Conservation (phyloP, 345 rosid genomes). For the Populus simonii region DNA sequence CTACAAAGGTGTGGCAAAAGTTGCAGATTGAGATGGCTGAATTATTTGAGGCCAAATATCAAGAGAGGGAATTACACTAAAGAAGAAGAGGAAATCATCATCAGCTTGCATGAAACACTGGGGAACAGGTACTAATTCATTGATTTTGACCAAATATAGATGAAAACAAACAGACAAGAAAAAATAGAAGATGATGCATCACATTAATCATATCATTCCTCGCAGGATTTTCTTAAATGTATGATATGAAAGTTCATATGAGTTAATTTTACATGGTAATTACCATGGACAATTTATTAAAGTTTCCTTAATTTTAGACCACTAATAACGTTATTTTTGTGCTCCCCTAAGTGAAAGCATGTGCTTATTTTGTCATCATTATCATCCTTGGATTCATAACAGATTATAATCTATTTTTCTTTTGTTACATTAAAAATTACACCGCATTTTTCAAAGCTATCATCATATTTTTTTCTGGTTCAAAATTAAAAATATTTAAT, state of each 20-base stretch:
- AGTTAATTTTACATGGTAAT: neutral
- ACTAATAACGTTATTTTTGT: neutral
- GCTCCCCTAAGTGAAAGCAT: neutral
- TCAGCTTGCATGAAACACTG: constrained; percentile 32
- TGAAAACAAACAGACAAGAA: too few relatives aligned
- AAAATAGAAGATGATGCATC: neutral
- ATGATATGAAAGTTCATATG: neutral
- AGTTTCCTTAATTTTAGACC: neutral
- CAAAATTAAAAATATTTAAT: too few relatives aligned
- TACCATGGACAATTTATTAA: neutral
- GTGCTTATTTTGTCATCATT: neutral
- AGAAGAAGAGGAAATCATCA: constrained; percentile 51
- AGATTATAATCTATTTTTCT: neutral
- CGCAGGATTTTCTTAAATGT: neutral
- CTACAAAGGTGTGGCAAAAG: constrained; percentile 63
- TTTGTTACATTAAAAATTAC: neutral
- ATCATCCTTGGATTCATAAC: neutral
- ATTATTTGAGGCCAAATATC: constrained; percentile 52
- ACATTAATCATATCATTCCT: neutral
- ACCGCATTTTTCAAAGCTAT: too few relatives aligned
- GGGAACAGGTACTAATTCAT: constrained; percentile 42
- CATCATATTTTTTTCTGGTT: too few relatives aligned
- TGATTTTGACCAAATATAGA: neutral
- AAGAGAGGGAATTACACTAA: constrained; percentile 53
- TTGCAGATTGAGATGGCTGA: constrained; percentile 63